A percentile compares a stretch with the other conserved stretches of the same genome.
Conservation (phyloP, 257 asterid species). For the Penstemon barbatus region DNA sequence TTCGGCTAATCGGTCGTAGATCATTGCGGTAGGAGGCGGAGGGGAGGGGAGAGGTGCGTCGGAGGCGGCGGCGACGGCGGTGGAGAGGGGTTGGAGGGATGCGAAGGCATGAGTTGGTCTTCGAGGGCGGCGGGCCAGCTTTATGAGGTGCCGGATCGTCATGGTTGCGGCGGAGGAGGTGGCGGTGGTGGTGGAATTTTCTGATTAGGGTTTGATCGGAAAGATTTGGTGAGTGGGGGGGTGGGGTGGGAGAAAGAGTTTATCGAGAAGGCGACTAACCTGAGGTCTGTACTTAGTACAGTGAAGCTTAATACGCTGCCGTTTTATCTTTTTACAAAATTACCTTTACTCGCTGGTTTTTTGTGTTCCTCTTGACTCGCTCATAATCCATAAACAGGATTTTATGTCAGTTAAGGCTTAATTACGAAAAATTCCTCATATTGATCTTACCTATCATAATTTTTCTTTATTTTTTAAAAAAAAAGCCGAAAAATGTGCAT, state of each 20-base stretch:
- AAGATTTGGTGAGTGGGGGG: conserved; percentile 8
- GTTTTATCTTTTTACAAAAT: neutral
- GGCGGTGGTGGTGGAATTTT: conserved; percentile 14
- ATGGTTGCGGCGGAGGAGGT: neutral
- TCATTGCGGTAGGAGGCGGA: conserved; percentile 66
- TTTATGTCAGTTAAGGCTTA: no score
- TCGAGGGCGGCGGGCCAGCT: neutral
- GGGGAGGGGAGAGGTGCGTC: conserved; percentile 50
- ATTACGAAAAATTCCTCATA: no score
- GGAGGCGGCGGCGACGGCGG: conserved; percentile 44
- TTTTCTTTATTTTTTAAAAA: no score
- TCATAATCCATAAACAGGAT: no score
- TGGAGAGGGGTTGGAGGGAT: conserved; percentile 43
- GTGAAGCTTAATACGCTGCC: conserved; percentile 28
- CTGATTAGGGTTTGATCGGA: conserved; percentile 39
- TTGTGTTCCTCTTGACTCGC: no score
- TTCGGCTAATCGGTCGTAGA: conserved; percentile 85
- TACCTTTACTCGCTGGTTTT: no score
- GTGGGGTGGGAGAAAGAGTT: no score
- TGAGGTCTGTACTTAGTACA: neutral
- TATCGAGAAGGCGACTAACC: no score
- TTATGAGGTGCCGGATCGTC: conserved; percentile 12
- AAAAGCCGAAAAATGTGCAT: no score
- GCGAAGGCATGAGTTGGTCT: conserved; percentile 19
- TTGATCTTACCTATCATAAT: no score